Evolutionary conservation across 2,329 filamentous ascomycete species (phyloP), one percentile per base, ranked within the genome.

Genomic region (Helminthosporium solani): DNA sequence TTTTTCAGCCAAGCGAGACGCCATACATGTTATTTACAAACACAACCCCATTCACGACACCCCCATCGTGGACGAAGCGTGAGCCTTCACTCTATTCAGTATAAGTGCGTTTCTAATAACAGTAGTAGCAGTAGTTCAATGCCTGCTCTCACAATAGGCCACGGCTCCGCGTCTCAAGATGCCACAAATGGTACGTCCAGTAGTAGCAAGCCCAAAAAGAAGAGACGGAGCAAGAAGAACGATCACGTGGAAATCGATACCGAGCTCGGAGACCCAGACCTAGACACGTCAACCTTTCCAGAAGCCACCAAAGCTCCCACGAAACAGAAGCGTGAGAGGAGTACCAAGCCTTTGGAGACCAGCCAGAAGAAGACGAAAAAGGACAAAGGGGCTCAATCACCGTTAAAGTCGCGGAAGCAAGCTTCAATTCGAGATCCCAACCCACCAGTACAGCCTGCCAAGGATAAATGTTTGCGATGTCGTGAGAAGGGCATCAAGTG

Each of bases 1-100:
- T 27, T 70, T 69, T 40, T 70, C 66, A 2, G 62, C 56, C 28
- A 64, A 67, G 45, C 52, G 64, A 36, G 58, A 65, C 23, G 63
- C 63, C 5, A 54, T 70, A 25, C 63, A 68, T 36, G 61, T 69
- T 1, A 57, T 70, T 18, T 70, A 70, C 41, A 65, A 63, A 38
- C 66, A 70, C 41, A 68, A 67, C 30, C 64, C 61, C 3, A 63
- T 69, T 20, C 66, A 70, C 44, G 40, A 58, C 30, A 20, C 30
- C 5, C 4, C 18, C 14, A 19, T 21, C 7, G 18, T 16, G 19
- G 28, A 25, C 27, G 18, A 33, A 18, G 14, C 15, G 25, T 27
- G 16, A 27, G 15, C 8, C 6, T 7, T 15, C 3, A 21, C 20
- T 11, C 18, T 9, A 8, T 14, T 14, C 15, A n/a, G 16, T 28